phyloP scores from a whole-genome alignment of 257 asterid genomes.

The Rhazya stricta region DNA sequence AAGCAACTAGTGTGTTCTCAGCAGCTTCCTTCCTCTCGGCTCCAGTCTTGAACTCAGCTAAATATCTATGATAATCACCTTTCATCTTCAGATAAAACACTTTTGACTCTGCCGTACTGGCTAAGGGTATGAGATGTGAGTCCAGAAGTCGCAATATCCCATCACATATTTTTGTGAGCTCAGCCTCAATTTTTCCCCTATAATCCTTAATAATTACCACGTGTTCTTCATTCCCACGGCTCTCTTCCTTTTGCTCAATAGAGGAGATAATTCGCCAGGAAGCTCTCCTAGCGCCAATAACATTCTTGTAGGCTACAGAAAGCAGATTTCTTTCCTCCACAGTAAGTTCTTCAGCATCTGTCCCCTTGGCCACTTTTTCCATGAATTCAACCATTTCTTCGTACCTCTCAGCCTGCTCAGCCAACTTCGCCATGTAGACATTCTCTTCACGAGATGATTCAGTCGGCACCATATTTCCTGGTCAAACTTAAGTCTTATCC shows the following conservation, averaged over 20 bases:
- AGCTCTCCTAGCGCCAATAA: slow-evolving; percentile 32
- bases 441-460: slow-evolving; percentile 24
- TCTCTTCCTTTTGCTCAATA: slow-evolving; percentile 29
- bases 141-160: slow-evolving; percentile 28
- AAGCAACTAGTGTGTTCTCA: slow-evolving; percentile 28
- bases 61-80: slow-evolving; percentile 29
- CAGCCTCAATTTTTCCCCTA: slow-evolving; percentile 26
- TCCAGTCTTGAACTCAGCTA: slow-evolving; percentile 32
- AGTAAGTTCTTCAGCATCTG: slow-evolving; percentile 22
- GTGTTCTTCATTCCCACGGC: slow-evolving; percentile 27
- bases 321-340: slow-evolving; percentile 30
- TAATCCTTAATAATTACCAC: slow-evolving; percentile 20
- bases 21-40: slow-evolving; percentile 34
- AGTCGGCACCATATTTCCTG: not conserved
- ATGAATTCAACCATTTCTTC: slow-evolving; percentile 34
- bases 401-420: slow-evolving; percentile 31
- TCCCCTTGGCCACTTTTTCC: slow-evolving; percentile 24
- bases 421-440: slow-evolving; percentile 31
- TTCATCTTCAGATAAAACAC: slow-evolving; percentile 36
- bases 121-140: slow-evolving; percentile 25
- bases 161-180: slow-evolving; percentile 29
- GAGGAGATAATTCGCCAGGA: slow-evolving; percentile 32
- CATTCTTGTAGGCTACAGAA: slow-evolving; percentile 30
- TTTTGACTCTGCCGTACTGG: slow-evolving; percentile 26
- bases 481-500: not conserved